Base-by-base conservation (phyloP, 345 rosid species). In the Eucalyptus viminalis region DNA sequence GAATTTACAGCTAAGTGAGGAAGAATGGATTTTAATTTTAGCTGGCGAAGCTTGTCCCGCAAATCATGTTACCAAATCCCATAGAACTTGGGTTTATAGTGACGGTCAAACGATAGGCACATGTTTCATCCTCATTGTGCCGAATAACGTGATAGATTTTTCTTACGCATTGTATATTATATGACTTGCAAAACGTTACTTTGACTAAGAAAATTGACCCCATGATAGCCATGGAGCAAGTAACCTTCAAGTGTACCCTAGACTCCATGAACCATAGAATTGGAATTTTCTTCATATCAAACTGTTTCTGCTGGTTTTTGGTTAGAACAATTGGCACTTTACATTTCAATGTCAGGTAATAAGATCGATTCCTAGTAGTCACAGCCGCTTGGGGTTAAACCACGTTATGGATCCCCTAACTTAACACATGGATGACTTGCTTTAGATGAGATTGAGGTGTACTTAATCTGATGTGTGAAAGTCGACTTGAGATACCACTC, bases 401-500 rank as follows among this genome's bases (percentile, higher is more conserved):
- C 47, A 11, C 47, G 1, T 21, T 19, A 37, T 37, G 47, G 83
- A 76, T 76, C 47, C 47, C 47, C 83, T 40, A 76, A 22, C 7
- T 11, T 24, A 37, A 9, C 2, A 9, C 6, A 31, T 65, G 17
- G 76, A 65, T n/a, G 19, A 15, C 19, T 65, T 65, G 21, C 76
- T 65, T 37, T 72, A 1, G 3, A 69, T 6, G 21, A 21, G 13
- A 69, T 69, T 11, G 10, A 69, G 43, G 13, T 34, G 6, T 11
- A 69, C 25, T 34, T 69, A 17, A 69, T 34, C 1, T 2, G 0
- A 69, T 17, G 44, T 2, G 1, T 3, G 1, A 69, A 17, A 69
- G 1, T 2, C 9, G 44, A 69, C 14, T 69, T 2, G 3, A 34
- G 13, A 69, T 69, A 69, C 0, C 13, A 34, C 2, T 40, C 2